phyloP scores from a whole-genome alignment of 305 asterid species.

The Fraxinus baroniana region DNA sequence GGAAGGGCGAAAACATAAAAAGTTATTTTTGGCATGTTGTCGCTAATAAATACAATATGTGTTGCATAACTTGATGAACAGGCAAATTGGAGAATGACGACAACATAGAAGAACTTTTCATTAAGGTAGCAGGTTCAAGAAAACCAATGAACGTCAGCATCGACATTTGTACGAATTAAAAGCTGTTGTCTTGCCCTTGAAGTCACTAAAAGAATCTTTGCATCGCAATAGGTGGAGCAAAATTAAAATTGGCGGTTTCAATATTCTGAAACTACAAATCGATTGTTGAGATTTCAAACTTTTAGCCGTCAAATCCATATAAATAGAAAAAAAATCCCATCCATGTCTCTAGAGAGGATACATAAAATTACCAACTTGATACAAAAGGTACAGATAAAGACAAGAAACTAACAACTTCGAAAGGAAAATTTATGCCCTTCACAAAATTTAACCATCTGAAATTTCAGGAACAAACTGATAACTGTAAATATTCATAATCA shows the following conservation, averaged over 20 bases:
- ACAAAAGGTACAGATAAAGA: background rate
- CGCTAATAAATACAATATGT: background rate
- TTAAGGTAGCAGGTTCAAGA: background rate
- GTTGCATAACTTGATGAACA: background rate
- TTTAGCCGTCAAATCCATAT: background rate
- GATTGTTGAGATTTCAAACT: background rate
- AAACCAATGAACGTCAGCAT: background rate
- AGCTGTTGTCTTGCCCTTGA: background rate
- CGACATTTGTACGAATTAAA: background rate
- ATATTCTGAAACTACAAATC: background rate
- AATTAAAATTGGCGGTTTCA: background rate
- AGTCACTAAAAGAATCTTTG: background rate
- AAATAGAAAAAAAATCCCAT: background rate
- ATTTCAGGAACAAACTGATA: background rate
- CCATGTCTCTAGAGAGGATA: background rate
- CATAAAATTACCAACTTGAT: background rate
- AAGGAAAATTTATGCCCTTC: background rate
- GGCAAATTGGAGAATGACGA: background rate
- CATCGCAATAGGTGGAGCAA: background rate
- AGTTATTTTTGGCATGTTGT: background rate
- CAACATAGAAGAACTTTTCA: background rate
- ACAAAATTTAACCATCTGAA: background rate
- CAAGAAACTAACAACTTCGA: background rate
- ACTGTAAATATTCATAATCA: background rate
- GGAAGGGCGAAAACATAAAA: background rate